Base-by-base conservation (phyloP, 805 yeast genomes). In the Sugiyamaella valdiviana region DNA sequence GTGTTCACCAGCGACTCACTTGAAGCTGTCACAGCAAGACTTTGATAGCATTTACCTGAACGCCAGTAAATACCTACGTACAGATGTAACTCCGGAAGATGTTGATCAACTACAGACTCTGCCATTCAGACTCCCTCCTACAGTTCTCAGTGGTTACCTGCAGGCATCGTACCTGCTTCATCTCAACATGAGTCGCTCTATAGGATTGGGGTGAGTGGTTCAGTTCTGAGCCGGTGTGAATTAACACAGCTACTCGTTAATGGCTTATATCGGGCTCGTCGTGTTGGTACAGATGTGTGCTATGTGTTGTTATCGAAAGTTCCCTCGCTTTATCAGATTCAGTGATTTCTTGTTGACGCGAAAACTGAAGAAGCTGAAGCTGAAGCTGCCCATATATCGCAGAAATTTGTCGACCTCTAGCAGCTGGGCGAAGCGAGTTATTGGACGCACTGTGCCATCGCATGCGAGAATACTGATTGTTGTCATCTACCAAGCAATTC, bases 401-500 rank as follows among this genome's bases (percentile, higher is more conserved):
- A 12, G 32, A n/a, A 12, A 7, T 26, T 7, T 4, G 10, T 6
- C 14, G 32, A 26, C 4, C 14, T 4, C 6, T 5, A 3, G 14
- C 32, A 3, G 7, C n/a, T n/a, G n/a, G n/a, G n/a, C n/a, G n/a
- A n/a, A n/a, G n/a, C n/a, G n/a, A n/a, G n/a, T n/a, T n/a, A n/a
- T n/a, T n/a, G n/a, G n/a, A n/a, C n/a, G n/a, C 12, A 39, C 44
- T 36, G 32, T 49, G 7, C 75, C 76, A 0, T 62, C 72, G 0
- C 57, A 75, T 36, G 55, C 59, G 10, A 66, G 68, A 49, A 52
- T 69, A 0, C 26, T 65, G 5, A 55, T 71, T 9, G 49, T 71
- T 6, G 16, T 50, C 10, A 63, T 58, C 2, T 73, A 65, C 54
- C 45, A 62, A 4, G 46, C 52, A 1, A 44, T 72, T 23, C 59